Conservation (phyloP, 2,329 filamentous ascomycete genomes). For the Hypoxylon sp. region DNA sequence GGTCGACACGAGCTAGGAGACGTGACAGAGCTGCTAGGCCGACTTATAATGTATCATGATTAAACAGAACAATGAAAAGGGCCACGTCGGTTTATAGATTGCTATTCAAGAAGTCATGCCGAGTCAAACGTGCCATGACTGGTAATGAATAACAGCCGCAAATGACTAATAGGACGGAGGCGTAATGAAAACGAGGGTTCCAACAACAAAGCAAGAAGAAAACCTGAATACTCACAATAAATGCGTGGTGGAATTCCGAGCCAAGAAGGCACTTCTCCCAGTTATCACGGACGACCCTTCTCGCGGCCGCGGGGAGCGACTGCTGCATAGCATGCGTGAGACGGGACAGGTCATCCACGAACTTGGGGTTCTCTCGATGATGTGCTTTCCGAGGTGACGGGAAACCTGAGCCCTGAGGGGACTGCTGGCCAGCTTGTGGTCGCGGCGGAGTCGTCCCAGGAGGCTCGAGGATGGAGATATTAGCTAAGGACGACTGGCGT, state of each 20-base stretch:
- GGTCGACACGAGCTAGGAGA: background rate
- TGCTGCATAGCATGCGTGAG: constrained; percentile 52
- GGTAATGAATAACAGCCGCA: background rate
- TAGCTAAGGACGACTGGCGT: constrained; percentile 9
- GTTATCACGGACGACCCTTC: constrained; percentile 58
- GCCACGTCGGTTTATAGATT: background rate
- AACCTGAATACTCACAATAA: constrained; percentile 54
- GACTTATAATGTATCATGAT: background rate
- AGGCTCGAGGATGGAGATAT: constrained; percentile 38
- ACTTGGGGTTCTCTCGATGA: constrained; percentile 46
- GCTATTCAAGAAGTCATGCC: background rate
- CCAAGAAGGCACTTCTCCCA: constrained; percentile 60
- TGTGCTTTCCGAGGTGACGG: constrained; percentile 47
- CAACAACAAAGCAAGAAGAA: constrained; percentile 7
- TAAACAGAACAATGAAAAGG: background rate
- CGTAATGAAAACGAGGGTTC: background rate
- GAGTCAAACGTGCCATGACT: background rate
- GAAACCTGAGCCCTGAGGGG: constrained; percentile 46
- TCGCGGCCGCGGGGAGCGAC: constrained; percentile 54
- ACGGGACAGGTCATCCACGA: constrained; percentile 50
- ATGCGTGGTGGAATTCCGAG: constrained; percentile 60
- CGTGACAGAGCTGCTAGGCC: background rate
- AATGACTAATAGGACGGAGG: background rate
- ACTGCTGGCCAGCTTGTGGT: constrained; percentile 3
- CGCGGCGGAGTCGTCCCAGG: constrained; percentile 12